Percentiles rank a stretch among this genome's conserved stretches.
These are phyloP conservation scores for Apophysomyces variabilis DNA, from an alignment of 371 early-diverging fungal species.

Conservation along the genomic window DNA sequence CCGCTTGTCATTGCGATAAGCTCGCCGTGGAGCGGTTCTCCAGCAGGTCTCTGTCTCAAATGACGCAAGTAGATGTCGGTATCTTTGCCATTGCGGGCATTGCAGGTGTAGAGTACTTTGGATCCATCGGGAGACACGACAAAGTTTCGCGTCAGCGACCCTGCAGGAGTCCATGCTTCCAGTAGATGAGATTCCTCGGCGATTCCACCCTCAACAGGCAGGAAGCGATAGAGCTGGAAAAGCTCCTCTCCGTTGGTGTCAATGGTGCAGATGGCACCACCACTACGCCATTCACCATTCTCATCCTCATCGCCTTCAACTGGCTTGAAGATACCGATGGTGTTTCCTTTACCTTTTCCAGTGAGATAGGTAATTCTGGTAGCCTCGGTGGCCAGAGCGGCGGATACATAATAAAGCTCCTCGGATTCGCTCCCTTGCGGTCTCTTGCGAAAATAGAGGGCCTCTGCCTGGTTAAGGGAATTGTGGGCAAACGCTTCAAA, in stretches of 20 bases:
- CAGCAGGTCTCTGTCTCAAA: neutral
- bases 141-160: neutral
- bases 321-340: neutral
- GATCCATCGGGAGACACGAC: neutral
- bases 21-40: neutral
- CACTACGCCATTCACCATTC: conserved; percentile 6
- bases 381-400: neutral
- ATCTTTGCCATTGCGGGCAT: neutral
- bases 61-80: neutral
- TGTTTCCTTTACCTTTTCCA: conserved; percentile 15
- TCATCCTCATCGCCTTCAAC: conserved; percentile 13
- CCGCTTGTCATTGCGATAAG: neutral
- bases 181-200: neutral
- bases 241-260: conserved; percentile 13
- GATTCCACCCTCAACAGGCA: neutral
- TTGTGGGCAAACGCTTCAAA: conserved; percentile 2
- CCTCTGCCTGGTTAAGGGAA: conserved; percentile 6
- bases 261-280: conserved; percentile 17
- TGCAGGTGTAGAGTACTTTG: neutral
- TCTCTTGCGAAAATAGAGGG: conserved; percentile 10
- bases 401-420: conserved; percentile 4
- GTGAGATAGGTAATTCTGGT: conserved; percentile 12
- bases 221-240: conserved; percentile 10
- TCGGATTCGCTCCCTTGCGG: conserved; percentile 13
- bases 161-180: neutral